phyloP scores from a whole-genome alignment of 139 green algal genomes.

The Bryopsis sp. region DNA sequence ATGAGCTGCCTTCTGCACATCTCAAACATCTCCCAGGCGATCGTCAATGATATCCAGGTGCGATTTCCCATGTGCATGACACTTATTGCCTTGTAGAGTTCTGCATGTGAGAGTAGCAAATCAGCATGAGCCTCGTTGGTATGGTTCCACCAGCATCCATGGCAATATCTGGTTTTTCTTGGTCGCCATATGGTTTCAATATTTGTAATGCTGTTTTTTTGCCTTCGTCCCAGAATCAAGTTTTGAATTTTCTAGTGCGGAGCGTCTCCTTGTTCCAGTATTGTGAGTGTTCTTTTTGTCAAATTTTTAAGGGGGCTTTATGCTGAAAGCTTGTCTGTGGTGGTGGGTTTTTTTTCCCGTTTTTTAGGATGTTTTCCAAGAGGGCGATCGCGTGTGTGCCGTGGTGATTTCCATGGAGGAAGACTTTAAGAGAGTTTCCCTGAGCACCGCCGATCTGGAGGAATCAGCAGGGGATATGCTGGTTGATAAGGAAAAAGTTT shows the following conservation, averaged over 20 bases:
- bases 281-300: background rate
- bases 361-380: conserved; percentile 35
- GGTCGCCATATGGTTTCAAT: no score
- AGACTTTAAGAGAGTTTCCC: conserved; percentile 33
- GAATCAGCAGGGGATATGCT: conserved; percentile 41
- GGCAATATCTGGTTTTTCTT: no score
- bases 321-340: no score
- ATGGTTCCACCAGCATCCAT: no score
- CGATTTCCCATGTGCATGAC: no score
- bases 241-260: no score
- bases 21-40: background rate
- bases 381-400: conserved; percentile 39
- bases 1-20: conserved; percentile 3
- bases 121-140: no score
- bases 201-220: no score
- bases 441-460: conserved; percentile 54
- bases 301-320: no score
- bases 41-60: background rate
- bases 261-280: background rate
- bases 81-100: no score
- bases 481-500: conserved; percentile 33
- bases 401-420: conserved; percentile 48
- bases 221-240: no score
- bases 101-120: no score
- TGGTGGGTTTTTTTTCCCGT: conserved; percentile 3